Evolutionary conservation across 1,284 basidiomycete genomes (phyloP).

Genomic region (Puccinia coronata): DNA sequence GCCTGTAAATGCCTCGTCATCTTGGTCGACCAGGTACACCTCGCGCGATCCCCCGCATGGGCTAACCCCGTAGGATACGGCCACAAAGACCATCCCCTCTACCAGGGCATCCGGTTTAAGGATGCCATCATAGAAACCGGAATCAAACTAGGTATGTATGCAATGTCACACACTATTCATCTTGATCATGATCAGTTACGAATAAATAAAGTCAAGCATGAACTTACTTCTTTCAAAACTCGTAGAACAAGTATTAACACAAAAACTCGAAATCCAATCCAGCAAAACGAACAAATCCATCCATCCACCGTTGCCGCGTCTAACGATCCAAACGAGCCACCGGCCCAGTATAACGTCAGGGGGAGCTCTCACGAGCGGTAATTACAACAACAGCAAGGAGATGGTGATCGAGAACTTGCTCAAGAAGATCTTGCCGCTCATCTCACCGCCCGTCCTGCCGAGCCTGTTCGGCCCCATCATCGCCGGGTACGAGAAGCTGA

Average conservation of each 20-base stretch:
- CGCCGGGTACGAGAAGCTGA: background rate
- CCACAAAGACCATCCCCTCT: slow-evolving; percentile 4
- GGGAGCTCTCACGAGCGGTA: no score
- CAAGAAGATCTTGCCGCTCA: slow-evolving; percentile 26
- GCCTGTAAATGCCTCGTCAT: slow-evolving; percentile 30
- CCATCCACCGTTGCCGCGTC: background rate
- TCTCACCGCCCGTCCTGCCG: slow-evolving; percentile 18
- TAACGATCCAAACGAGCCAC: background rate
- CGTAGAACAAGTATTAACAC: slow-evolving; percentile 7
- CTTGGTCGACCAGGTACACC: slow-evolving; percentile 8
- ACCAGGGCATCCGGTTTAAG: slow-evolving; percentile 19
- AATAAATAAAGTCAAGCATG: background rate
- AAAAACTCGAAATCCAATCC: background rate
- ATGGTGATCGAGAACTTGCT: slow-evolving; percentile 16
- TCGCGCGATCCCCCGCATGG: background rate
- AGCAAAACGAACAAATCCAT: background rate
- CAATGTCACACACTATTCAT: no score
- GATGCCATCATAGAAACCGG: slow-evolving; percentile 33
- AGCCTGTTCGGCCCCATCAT: slow-evolving; percentile 20
- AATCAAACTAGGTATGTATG: slow-evolving; percentile 27
- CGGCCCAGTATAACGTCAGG: background rate
- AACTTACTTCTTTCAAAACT: no score
- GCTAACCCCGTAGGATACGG: background rate
- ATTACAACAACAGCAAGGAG: background rate
- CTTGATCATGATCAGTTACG: background rate